Evolutionary conservation across 257 asterid genomes (phyloP), one percentile per base, ranked within the genome.

Genomic region (Fraxinus quadrangulata): DNA sequence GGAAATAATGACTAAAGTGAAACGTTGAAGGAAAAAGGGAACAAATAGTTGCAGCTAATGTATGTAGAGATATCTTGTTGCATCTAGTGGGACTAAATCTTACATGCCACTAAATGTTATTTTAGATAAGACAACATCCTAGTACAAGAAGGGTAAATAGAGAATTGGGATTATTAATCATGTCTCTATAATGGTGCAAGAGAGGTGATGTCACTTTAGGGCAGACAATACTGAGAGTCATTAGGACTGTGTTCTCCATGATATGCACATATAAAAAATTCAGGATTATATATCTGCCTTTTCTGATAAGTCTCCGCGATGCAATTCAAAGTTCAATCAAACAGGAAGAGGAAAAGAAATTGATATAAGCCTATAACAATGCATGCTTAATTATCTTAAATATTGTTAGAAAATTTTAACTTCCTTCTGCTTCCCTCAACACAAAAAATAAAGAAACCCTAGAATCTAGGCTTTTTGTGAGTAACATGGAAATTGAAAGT

Each of bases 401-500:
- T 42, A 11, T 42, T 42, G 51, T 11, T 12, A 12, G 51, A 11
- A 47, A 14, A 14, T 47, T 13, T 47, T 14, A 47, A 5, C 21
- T 47, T 47, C 12, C 7, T 16, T 14, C 6, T 47, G n/a, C 56
- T 59, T 74, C 51, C 9, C 36, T 51, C 51, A 21, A 28, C 42
- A 75, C 28, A 34, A 61, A 47, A 21, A 45, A 3, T 56, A 56
- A 14, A 16, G 12, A 67, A 74, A 54, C 75, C 79, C 83, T 79
- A 74, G 66, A 34, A 37, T 7, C 33, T 28, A 9, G 11, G 9
- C 67, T 72, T 45, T 54, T 31, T 47, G 56, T 65, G 69, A 8
- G 7, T 70, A 70, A 66, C 75, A 59, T 77, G 61, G 67, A 83
- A 79, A 34, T 74, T 83, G 87, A 79, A 77, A 85, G 83, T 81